Base-by-base conservation (phyloP, 192 early-diverging fungal genomes). In the Coemansia interrupta region DNA sequence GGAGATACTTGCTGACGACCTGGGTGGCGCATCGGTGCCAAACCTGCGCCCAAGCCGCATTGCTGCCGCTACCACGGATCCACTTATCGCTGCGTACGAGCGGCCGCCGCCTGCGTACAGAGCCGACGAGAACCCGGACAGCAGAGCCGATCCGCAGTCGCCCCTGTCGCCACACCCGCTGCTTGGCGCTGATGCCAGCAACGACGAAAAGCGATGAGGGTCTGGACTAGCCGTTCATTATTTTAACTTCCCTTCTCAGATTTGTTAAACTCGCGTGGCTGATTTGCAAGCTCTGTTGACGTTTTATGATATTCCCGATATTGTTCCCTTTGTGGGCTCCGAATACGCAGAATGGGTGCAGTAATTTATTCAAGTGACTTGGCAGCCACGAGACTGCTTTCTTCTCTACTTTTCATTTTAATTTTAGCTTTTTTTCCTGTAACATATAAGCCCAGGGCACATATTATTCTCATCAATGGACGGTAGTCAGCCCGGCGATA, bases 21-120 rank as follows among this genome's bases (percentile, higher is more conserved):
- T 66, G 39, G 64, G 64, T 8, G 64, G 64, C 28, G 64, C 63
- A 14, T 44, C 63, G 39, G 24, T 58, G 24, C 55, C 63, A 15
- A 36, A 6, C 32, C 32, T 36, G 8, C 5, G 32, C 10, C 32
- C 32, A 36, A 36, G 10, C 6, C 28, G 14, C 51, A 22, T 18
- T 15, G 29, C 41, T 15, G 48, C 17, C 38, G 18, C 42, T 11
- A 45, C 22, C 6, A 7, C 4, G 24, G 59, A 41, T 13, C 14
- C 24, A 9, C 29, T 50, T 8, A 19, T 54, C 10, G 32, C 32
- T 38, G 29, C 52, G 3, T 20, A 30, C 15, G 18, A 19, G 12
- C 52, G n/a, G 52, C 52, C 52, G 2, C 30, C 26, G 2, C 30
- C 26, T 32, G 52, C 52, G 10, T 26, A 54, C 19, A 54, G 52